phyloP scores from a whole-genome alignment of 768 basidiomycete species.

The Chalciporus pseudorubinellus region DNA sequence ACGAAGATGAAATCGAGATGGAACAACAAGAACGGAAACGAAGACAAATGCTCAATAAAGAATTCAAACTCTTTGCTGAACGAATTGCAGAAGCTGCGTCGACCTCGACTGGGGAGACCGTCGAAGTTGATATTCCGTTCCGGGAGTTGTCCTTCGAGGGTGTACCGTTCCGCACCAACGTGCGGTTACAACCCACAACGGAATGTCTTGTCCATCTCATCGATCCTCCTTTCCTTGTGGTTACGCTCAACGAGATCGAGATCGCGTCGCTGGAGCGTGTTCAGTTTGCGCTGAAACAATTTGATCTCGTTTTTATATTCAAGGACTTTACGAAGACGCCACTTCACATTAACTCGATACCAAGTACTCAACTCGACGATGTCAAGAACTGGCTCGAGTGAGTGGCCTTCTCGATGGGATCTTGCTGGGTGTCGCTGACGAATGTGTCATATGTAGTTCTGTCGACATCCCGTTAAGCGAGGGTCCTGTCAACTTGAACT shows the following conservation, averaged over 20 bases:
- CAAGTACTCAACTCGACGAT: conserved; percentile 85
- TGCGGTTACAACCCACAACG: conserved; percentile 91
- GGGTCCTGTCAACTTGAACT: conserved; percentile 95
- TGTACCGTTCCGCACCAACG: conserved; percentile 94
- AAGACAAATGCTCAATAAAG: conserved; percentile 84
- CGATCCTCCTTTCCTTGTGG: conserved; percentile 93
- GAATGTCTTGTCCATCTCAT: conserved; percentile 95
- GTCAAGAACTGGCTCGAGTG: conserved; percentile 99
- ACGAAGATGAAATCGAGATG: conserved; percentile 98
- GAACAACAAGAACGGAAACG: conserved; percentile 96
- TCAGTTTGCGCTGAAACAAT: conserved; percentile 93
- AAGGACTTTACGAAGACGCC: conserved; percentile 93
- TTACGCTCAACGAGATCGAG: conserved; percentile 92
- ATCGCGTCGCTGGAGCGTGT: conserved; percentile 96
- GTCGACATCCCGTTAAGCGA: conserved; percentile 96
- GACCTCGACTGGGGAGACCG: conserved; percentile 70
- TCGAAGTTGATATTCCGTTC: conserved; percentile 97
- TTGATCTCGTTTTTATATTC: conserved; percentile 96
- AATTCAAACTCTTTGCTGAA: conserved; percentile 91
- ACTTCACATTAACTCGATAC: conserved; percentile 96
- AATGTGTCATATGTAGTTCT: conserved; percentile 52
- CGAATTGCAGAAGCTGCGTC: conserved; percentile 85
- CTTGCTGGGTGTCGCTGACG: background rate
- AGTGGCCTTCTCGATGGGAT: conserved; percentile 28
- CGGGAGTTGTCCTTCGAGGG: conserved; percentile 95